Evolutionary conservation across 306 rosid species (phyloP), one percentile per base, ranked within the genome.

Genomic region (Canavalia gladiata): DNA sequence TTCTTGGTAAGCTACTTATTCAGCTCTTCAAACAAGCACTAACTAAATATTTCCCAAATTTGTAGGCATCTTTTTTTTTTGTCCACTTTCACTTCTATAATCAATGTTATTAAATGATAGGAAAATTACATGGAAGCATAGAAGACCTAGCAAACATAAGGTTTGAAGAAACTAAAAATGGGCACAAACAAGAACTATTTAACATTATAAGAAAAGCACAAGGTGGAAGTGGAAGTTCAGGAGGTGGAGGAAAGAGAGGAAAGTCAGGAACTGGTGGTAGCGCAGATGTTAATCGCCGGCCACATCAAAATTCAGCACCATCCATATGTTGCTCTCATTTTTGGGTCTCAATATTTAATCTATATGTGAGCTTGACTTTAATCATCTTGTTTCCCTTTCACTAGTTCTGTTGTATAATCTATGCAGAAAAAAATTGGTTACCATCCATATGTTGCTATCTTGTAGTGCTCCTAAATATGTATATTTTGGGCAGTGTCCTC

Each of bases 101-200:
- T 68, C 54, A 0, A 31, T 67, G 45, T 6, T 73, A 25, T 75
- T 73, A 12, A 55, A 30, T 45, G 45, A 47, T 5, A 75, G 89
- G 74, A 45, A 69, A 62, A 35, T n/a, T 39, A 42, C 6, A 86
- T 76, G 70, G 45, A 71, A 80, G 69, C 75, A 72, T 42, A 11
- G 52, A 67, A 29, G 46, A 45, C 18, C 57, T 76, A 35, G 75
- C 1, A 8, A 56, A 4, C 6, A 75, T 18, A 69, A 56, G 59
- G 80, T 18, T 18, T 35, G 78, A 45, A 29, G 76, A 81, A 81
- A 74, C 45, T 58, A 46, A 52, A 33, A 67, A 67, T 45, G 73
- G 43, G 18, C 33, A 63, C 42, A 56, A 47, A 52, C 52, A 60
- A 63, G 52, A 68, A 72, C 5, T 80, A 2, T 25, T 47, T 13